Percentiles rank a stretch among this genome's conserved stretches.
Evolutionary conservation across 1,139 yeast genomes (phyloP).

Genomic region (Maudiozyma humilis): DNA sequence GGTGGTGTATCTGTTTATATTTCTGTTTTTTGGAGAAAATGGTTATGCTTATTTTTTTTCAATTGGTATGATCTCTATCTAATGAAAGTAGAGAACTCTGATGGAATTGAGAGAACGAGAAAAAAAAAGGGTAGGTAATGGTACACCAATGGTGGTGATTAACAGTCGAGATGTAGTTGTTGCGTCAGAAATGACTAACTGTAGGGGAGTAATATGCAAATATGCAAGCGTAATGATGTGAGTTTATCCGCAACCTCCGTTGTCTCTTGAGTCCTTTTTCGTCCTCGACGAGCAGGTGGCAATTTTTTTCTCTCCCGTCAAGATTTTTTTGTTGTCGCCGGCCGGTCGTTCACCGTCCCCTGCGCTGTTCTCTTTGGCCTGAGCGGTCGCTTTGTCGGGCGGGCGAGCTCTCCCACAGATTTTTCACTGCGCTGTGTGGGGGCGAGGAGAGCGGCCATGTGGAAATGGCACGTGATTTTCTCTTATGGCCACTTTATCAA

Average conservation of each 20-base stretch:
- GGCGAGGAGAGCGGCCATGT: too few species aligned
- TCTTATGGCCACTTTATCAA: too few species aligned
- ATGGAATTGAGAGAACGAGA: not conserved
- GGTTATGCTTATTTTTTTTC: too few species aligned
- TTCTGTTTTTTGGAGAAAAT: not conserved
- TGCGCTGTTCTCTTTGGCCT: too few species aligned
- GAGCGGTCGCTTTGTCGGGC: too few species aligned
- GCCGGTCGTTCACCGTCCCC: too few species aligned
- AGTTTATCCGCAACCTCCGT: not conserved
- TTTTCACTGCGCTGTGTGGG: too few species aligned
- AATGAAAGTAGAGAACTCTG: not conserved
- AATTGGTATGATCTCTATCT: not conserved
- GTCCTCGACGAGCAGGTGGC: constrained; percentile 6
- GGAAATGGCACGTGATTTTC: too few species aligned
- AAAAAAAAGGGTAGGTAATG: not conserved
- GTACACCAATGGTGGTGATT: constrained; percentile 9
- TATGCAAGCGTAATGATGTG: not conserved
- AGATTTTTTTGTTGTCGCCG: not conserved
- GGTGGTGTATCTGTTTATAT: not conserved
- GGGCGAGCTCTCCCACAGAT: too few species aligned
- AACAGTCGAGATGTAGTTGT: constrained; percentile 1
- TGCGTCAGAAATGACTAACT: not conserved
- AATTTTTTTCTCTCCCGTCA: constrained; percentile 3
- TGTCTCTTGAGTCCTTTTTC: not conserved
- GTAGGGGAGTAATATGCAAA: too few species aligned